These are phyloP conservation scores for Syncephalastrum sp. DNA, from an alignment of 371 early-diverging fungal species.

Conservation along the genomic window DNA sequence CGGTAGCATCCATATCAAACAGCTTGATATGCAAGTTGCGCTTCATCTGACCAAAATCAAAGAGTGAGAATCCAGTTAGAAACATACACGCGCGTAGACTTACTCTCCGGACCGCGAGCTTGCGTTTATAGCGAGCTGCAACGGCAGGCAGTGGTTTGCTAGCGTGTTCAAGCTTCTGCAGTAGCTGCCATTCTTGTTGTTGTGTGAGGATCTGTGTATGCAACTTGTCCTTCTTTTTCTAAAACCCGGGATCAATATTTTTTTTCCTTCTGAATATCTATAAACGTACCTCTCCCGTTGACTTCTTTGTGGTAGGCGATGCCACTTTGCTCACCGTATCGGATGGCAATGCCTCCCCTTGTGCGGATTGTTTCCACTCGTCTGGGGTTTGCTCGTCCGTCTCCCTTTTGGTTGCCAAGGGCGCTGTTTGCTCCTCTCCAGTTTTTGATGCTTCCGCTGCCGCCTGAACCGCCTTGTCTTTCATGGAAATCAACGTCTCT, in stretches of 20 bases:
- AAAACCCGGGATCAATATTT: not conserved
- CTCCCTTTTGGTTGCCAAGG: too few species aligned
- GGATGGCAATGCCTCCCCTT: too few species aligned
- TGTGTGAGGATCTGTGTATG: slow-evolving; percentile 13
- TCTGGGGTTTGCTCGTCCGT: too few species aligned
- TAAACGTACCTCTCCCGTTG: too few species aligned
- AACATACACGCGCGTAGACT: not conserved
- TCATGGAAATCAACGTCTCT: too few species aligned
- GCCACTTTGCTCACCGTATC: too few species aligned
- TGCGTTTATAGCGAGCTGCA: slow-evolving; percentile 64
- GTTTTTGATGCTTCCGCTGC: too few species aligned
- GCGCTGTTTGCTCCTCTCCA: too few species aligned
- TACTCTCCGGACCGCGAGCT: slow-evolving; percentile 63
- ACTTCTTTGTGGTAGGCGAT: too few species aligned
- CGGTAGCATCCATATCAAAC: slow-evolving; percentile 61
- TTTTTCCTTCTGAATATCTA: not conserved
- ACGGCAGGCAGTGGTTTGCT: slow-evolving; percentile 42
- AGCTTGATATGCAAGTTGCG: slow-evolving; percentile 58
- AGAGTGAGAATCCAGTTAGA: not conserved
- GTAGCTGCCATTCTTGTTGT: slow-evolving; percentile 61
- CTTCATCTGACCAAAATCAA: slow-evolving; percentile 36
- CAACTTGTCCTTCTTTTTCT: too few species aligned
- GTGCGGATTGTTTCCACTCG: too few species aligned
- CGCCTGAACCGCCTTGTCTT: too few species aligned
- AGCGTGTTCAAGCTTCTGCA: slow-evolving; percentile 57